phyloP scores from a whole-genome alignment of 2,329 filamentous ascomycete species.

The Cladosporium colombiae region DNA sequence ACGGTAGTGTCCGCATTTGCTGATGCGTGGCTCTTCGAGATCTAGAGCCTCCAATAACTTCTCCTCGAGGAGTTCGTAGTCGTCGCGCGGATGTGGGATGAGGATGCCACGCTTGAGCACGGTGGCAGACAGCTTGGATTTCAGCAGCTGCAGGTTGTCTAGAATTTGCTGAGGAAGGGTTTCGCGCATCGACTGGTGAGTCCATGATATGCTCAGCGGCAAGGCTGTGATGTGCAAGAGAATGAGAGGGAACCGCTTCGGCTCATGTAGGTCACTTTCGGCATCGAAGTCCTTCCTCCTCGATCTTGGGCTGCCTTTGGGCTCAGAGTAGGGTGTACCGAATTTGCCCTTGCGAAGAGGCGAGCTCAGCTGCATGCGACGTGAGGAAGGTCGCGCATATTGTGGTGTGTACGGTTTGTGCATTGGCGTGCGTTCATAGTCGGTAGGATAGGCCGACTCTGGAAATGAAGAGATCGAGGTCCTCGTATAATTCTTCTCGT shows the following conservation, averaged over 20 bases:
- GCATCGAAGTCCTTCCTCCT: constrained; percentile 38
- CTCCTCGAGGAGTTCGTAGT: constrained; percentile 79
- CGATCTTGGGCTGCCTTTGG: constrained; percentile 58
- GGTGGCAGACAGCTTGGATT: constrained; percentile 71
- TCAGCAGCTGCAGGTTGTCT: constrained; percentile 66
- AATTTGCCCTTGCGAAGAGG: constrained; percentile 59
- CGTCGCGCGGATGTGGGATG: constrained; percentile 74
- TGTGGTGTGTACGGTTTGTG: constrained; percentile 55
- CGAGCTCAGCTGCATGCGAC: constrained; percentile 71
- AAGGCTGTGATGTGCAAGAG: constrained; percentile 76
- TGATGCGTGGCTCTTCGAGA: constrained; percentile 67
- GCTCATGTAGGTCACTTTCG: constrained; percentile 13
- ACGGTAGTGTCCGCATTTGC: constrained; percentile 76
- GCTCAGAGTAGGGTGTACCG: constrained; percentile 27
- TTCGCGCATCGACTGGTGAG: constrained; percentile 50
- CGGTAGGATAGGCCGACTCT: constrained; percentile 34
- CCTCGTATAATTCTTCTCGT: constrained; percentile 26
- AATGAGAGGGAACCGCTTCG: constrained; percentile 61
- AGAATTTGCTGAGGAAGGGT: constrained; percentile 53
- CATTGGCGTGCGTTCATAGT: constrained; percentile 26
- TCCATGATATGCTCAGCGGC: constrained; percentile 66
- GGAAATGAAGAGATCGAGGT: constrained; percentile 38
- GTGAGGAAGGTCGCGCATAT: constrained; percentile 63
- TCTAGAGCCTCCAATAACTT: constrained; percentile 73
- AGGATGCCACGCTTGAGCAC: constrained; percentile 72